A percentile compares a stretch with the other conserved stretches of the same genome.
These are phyloP conservation scores for Fusarium sp. DNA, from an alignment of 2,329 filamentous ascomycete genomes.

Conservation along the genomic window DNA sequence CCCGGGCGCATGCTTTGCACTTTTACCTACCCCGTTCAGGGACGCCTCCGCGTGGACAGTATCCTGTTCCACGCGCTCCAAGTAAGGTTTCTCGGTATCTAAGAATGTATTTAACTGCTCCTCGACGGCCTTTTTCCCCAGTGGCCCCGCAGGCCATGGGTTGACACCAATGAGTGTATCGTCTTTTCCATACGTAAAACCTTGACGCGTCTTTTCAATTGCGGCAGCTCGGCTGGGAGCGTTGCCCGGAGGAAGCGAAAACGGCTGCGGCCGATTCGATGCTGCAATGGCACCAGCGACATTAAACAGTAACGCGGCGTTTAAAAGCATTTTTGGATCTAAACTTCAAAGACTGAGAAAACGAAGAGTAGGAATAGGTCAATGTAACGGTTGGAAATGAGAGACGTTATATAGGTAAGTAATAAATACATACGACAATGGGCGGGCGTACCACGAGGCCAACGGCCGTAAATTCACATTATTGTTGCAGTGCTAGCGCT, in stretches of 20 bases:
- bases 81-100: background rate
- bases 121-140: background rate
- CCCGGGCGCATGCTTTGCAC: rapidly evolving
- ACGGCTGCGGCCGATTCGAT: rapidly evolving
- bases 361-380: rapidly evolving
- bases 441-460: background rate
- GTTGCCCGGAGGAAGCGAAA: background rate
- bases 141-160: background rate
- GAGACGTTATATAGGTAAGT: rapidly evolving
- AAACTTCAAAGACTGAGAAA: rapidly evolving
- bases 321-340: rapidly evolving
- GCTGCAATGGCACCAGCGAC: background rate
- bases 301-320: rapidly evolving
- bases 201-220: background rate
- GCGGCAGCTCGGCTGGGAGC: background rate
- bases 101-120: background rate
- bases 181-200: background rate
- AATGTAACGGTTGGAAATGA: too few relatives aligned
- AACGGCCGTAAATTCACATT: background rate
- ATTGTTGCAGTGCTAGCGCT: too few relatives aligned
- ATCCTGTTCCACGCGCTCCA: background rate
- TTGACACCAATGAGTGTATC: background rate
- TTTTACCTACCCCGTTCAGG: background rate
- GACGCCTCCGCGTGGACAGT: background rate
- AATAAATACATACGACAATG: rapidly evolving